phyloP scores from a whole-genome alignment of 768 basidiomycete genomes.

The Leccinellum albellum region DNA sequence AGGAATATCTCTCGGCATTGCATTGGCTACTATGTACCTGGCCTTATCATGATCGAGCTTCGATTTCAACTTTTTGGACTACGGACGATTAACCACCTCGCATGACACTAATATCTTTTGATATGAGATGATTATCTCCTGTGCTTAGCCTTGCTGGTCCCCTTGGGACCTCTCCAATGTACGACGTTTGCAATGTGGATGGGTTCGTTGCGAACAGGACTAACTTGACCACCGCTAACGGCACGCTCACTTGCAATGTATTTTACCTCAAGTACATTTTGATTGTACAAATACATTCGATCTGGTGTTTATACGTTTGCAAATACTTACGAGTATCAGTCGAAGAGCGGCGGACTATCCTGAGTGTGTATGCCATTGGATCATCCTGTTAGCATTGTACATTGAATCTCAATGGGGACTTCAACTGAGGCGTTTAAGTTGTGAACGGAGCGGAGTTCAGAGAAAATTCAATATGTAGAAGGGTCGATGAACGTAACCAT shows the following conservation, averaged over 20 bases:
- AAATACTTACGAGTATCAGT: constrained; percentile 3
- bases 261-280: constrained; percentile 16
- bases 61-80: constrained; percentile 7
- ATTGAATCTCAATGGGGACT: background rate
- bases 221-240: constrained; percentile 5
- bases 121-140: constrained; percentile 12
- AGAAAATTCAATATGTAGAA: constrained; percentile 4
- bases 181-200: constrained; percentile 18
- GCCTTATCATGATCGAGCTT: constrained; percentile 18
- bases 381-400: background rate
- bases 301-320: background rate
- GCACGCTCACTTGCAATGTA: constrained; percentile 20
- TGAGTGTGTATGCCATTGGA: background rate
- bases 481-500: no score
- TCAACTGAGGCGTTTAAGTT: background rate
- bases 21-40: constrained; percentile 15
- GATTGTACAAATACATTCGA: constrained; percentile 17
- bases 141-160: constrained; percentile 11
- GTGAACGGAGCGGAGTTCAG: background rate
- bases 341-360: constrained; percentile 4
- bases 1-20: constrained; percentile 13
- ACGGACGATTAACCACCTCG: constrained; percentile 7
- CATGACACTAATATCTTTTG: constrained; percentile 9
- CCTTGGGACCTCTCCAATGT: constrained; percentile 4
- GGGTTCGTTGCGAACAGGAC: constrained; percentile 10